phyloP scores from a whole-genome alignment of 768 basidiomycete genomes.

The Termitomyces sp. region DNA sequence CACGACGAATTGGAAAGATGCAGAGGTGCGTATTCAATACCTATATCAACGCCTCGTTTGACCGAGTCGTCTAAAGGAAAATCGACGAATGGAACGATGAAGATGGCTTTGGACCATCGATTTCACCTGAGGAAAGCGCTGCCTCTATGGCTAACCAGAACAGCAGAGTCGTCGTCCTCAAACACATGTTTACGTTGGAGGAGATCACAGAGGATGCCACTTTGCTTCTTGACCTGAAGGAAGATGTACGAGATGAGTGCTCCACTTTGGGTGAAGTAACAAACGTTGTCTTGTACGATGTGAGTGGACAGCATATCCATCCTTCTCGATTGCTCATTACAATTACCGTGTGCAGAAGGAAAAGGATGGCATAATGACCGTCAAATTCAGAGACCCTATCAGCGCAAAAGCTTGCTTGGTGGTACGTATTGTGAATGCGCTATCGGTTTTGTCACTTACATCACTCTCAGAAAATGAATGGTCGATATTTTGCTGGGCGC shows the following conservation, averaged over 20 bases:
- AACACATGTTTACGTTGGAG: constrained; percentile 89
- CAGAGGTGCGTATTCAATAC: constrained; percentile 55
- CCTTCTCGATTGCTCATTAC: not conserved
- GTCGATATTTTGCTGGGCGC: constrained; percentile 85
- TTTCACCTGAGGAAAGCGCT: constrained; percentile 49
- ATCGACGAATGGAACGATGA: constrained; percentile 92
- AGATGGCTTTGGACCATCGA: constrained; percentile 81
- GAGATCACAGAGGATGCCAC: constrained; percentile 85
- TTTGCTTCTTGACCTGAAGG: constrained; percentile 87
- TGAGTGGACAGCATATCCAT: constrained; percentile 36
- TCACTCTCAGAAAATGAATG: constrained; percentile 83
- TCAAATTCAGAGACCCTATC: constrained; percentile 92
- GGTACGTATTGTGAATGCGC: constrained; percentile 39
- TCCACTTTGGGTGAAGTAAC: constrained; percentile 90
- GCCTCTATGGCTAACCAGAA: constrained; percentile 43
- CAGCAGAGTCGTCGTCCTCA: constrained; percentile 85
- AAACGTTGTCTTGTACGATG: constrained; percentile 93
- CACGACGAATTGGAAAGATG: constrained; percentile 79
- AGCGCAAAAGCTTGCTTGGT: constrained; percentile 91
- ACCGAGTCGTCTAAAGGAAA: constrained; percentile 52
- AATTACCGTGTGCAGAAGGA: constrained; percentile 61
- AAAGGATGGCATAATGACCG: constrained; percentile 89
- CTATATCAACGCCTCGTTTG: not conserved
- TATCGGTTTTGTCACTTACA: not conserved
- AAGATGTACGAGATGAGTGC: constrained; percentile 95